These are phyloP conservation scores for Cenchrus americanus DNA, from an alignment of 176 grass and related monocot species.

Conservation along the genomic window DNA sequence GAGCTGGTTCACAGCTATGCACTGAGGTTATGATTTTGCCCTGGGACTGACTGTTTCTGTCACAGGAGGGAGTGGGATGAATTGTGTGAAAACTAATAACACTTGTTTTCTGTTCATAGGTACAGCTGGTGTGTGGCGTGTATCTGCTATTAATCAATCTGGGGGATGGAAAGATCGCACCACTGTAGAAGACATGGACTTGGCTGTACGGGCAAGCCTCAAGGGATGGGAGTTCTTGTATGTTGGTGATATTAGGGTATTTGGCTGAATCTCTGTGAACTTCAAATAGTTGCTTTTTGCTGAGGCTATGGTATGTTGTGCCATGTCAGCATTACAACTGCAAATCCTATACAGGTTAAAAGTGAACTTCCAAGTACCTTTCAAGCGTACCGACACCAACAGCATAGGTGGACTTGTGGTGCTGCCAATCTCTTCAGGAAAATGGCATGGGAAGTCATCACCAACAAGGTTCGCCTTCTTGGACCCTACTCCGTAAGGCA, in stretches of 20 bases:
- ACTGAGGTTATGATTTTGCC: slow-evolving; percentile 14
- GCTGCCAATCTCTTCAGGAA: slow-evolving; percentile 92
- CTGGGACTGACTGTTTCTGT: slow-evolving; percentile 13
- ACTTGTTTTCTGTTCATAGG: slow-evolving; percentile 46
- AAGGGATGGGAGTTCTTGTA: slow-evolving; percentile 93
- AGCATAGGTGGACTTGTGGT: slow-evolving; percentile 89
- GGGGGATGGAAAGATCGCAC: slow-evolving; percentile 97
- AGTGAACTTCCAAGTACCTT: slow-evolving; percentile 96
- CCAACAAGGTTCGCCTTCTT: slow-evolving; percentile 57
- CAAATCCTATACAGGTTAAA: slow-evolving; percentile 66
- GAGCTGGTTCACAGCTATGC: neutral
- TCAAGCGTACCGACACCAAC: slow-evolving; percentile 83
- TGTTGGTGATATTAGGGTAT: slow-evolving; percentile 91
- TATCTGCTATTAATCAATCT: slow-evolving; percentile 85
- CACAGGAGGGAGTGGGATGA: slow-evolving; percentile 10
- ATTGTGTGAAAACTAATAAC: neutral
- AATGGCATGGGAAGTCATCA: slow-evolving; percentile 82
- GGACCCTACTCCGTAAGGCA: neutral
- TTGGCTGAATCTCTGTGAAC: neutral
- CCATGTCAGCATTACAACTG: slow-evolving; percentile 22
- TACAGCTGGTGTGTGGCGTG: slow-evolving; percentile 93
- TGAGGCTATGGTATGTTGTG: slow-evolving; percentile 18
- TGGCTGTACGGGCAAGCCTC: slow-evolving; percentile 81
- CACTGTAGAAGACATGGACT: slow-evolving; percentile 97
- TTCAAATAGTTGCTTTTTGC: neutral